Evolutionary conservation across 2,329 filamentous ascomycete species (phyloP).

Genomic region (Waltergamsia citrina): DNA sequence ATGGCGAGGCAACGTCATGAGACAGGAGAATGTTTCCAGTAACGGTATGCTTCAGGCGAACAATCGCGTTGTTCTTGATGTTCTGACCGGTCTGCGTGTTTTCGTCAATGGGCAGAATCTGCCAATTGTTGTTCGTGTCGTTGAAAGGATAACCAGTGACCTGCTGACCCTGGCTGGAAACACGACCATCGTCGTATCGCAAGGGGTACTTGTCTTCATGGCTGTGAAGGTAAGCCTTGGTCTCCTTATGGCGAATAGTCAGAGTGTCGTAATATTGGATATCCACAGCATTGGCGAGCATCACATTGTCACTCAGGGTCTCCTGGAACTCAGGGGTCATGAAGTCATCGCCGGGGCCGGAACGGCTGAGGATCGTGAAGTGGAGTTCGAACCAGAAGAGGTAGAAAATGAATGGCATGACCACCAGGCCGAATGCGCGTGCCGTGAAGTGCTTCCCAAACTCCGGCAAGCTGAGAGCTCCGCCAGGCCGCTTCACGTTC

Average conservation of each 20-base stretch:
- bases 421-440: conserved; percentile 73
- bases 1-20: conserved; percentile 95
- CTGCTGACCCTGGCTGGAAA: conserved; percentile 96
- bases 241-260: conserved; percentile 90
- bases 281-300: conserved; percentile 77
- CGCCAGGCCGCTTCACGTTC: conserved; percentile 75
- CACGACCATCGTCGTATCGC: conserved; percentile 92
- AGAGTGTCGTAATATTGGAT: conserved; percentile 89
- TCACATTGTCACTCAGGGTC: conserved; percentile 87
- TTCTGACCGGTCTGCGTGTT: conserved; percentile 48
- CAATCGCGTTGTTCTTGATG: conserved; percentile 75
- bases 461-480: conserved; percentile 66
- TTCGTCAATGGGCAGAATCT: conserved; percentile 66
- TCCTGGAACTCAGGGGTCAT: conserved; percentile 99
- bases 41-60: conserved; percentile 77
- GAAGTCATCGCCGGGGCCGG: conserved; percentile 94
- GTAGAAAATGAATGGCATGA: conserved; percentile 95
- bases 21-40: conserved; percentile 83
- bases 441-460: conserved; percentile 89
- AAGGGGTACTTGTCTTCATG: conserved; percentile 84
- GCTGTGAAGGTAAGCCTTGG: conserved; percentile 91
- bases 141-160: conserved; percentile 97
- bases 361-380: conserved; percentile 79
- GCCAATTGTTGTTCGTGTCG: conserved; percentile 98
- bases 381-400: conserved; percentile 99